Base-by-base conservation (phyloP, 139 green algal genomes). In the Pseudopediastrum boryanum region DNA sequence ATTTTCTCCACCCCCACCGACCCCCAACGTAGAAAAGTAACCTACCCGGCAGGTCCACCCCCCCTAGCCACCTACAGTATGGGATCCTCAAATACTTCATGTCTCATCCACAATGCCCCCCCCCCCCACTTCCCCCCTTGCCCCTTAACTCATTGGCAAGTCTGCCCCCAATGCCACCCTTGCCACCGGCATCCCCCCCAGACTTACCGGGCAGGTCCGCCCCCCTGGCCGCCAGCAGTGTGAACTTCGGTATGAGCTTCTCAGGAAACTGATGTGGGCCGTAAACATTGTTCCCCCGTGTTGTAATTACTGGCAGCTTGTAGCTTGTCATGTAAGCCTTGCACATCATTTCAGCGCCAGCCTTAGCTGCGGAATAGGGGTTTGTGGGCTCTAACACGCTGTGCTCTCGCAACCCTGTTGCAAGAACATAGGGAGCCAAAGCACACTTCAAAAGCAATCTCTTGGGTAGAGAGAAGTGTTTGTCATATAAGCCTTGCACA, bases 261-360 rank as follows among this genome's bases (percentile, higher is more conserved):
- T 97, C 93, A 2, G 93, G 93, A n/a, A 97, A 97, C 84, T 99
- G 96, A 71, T 95, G 86, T 2, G 97, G 96, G 0, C 97, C 97
- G 69, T 99, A 99, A 36, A 99, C 97, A 85, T 99, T 99, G 91
- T 99, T 99, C 41, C 95, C 95, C 27, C 97, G 90, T 0, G 97
- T 98, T 73, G 96, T 97, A 81, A 99, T 97, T 76, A 93, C 91
- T 27, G 94, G 94, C 85, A 98, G 85, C 72, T 86, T 86, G 81
- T 91, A 99, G 19, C 89, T 96, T 38, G 83, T 89, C 68, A 87
- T 83, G 81, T 98, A 98, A 0, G 94, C 93, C 64, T 90, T 95
- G 35, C 92, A 93, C 85, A 99, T 92, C 92, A 99, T 98, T 88
- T 99, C 97, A 25, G 97, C 97, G 36, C 94, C 97, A n/a, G 94